Evolutionary conservation across 2,329 filamentous ascomycete species (phyloP), one percentile per base, ranked within the genome.

Genomic region (Fusarium albidum): DNA sequence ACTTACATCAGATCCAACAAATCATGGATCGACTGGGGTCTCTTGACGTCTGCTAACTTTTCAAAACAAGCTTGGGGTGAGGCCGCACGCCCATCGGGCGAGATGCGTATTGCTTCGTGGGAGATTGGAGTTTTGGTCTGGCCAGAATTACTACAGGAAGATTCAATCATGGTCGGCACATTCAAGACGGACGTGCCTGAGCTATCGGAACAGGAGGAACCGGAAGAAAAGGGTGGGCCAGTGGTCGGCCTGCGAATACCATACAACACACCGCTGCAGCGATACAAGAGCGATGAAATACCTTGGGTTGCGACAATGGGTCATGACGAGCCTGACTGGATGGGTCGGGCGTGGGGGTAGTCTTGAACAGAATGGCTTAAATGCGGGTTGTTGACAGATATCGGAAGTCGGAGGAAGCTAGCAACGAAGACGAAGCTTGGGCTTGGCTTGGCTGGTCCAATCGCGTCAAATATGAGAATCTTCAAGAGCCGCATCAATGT

Each of bases 1-100:
- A 96, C 92, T 0, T 96, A 95, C 66, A 86, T 93, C 37, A 84
- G 90, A 5, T 92, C 81, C 61, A 73, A 76, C 46, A 61, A 70
- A n/a, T 67, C 75, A 14, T 69, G 74, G 0, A 86, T 96, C 32
- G 90, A 95, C 67, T 96, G 92, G 93, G 91, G 90, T 2, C 79
- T 96, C 59, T 71, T 96, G 3, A 96, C 91, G 0, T 95, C 90
- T n/a, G 92, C 92, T n/a, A 96, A 96, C 63, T 71, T 96, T 3
- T 95, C 90, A 2, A 94, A 88, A 56, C 92, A 96, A 72, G 92
- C 92, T 0, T 96, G 92, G 93, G 92, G 92, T 2, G 86, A 89
- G 31, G 78, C 82, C 3, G 71, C 70, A 2, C 84, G 82, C 55
- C 71, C 77, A 4, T 76, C 79, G 0, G 84, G 83, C 1, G 82